Conservation (phyloP, 2,329 filamentous ascomycete genomes). For the Parasarocladium wereldwijsianum region DNA sequence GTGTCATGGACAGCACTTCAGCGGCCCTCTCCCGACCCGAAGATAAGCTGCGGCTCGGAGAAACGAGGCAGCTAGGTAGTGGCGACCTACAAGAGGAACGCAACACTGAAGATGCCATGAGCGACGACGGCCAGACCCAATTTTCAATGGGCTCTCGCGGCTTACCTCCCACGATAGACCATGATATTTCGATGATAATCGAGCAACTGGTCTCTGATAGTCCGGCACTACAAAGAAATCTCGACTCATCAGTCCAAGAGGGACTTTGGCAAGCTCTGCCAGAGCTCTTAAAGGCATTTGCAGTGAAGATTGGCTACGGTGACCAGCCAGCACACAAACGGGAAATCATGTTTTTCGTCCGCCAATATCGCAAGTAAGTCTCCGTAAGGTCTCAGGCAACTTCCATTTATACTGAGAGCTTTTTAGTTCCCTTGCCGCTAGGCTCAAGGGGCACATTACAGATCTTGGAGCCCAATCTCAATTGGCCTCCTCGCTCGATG, state of each 20-base stretch:
- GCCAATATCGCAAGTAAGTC: neutral
- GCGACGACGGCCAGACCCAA: neutral
- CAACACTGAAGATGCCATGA: neutral
- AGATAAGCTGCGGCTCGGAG: neutral
- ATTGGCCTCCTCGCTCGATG: neutral
- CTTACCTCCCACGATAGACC: neutral
- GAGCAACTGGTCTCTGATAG: neutral
- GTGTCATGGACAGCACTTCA: neutral
- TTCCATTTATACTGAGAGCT: neutral
- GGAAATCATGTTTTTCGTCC: neutral
- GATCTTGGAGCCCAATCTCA: neutral
- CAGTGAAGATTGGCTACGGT: neutral
- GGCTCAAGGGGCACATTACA: neutral
- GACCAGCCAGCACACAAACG: neutral
- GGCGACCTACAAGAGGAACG: neutral
- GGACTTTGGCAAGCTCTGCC: neutral
- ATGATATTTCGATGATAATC: neutral
- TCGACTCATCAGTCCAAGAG: neutral
- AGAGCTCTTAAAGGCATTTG: neutral
- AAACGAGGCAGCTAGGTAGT: neutral
- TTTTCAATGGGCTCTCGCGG: neutral
- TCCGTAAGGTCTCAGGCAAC: neutral
- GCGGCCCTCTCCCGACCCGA: neutral
- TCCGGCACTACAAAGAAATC: neutral
- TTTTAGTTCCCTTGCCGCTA: neutral